Evolutionary conservation across 2,329 filamentous ascomycete genomes (phyloP), one percentile per base, ranked within the genome.

Genomic region (Penicillium sp.): DNA sequence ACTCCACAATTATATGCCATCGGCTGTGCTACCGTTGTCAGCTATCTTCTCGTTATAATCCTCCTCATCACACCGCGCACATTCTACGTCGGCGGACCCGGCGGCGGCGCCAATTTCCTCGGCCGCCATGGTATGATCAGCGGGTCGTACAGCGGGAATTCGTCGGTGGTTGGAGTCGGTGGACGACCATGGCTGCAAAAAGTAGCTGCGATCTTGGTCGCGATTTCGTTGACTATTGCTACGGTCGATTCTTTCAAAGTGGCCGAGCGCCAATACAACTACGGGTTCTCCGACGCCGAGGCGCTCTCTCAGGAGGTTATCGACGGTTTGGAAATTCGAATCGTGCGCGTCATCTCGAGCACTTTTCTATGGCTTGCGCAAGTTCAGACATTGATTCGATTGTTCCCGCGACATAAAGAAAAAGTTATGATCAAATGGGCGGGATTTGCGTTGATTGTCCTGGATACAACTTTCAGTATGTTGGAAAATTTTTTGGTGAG

Each of bases 361-460:
- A 92, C 94, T 1, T 97, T 97, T 71, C 80, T 99, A 29, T 97
- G 94, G 93, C 84, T 99, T 36, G 94, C 94, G 1, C 94, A 99
- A 74, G 93, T 96, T 1, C 94, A 99, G 76, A 99, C 94, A 0
- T 76, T 99, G 54, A 97, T 97, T 64, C 88, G 94, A 49, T 80
- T 99, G 1, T 99, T 99, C 64, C 94, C 94, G 7, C 90, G 94
- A 32, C 93, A 97, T 68, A 90, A 95, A 67, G 94, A 99, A 75
- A 97, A 97, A 76, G 87, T 97, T 48, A 90, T 97, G 62, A 99
- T 99, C 76, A 97, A 97, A 76, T 99, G 93, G 93, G 91, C 93
- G 14, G 94, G 93, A 1, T 97, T 97, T 69, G 91, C 89, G 3
- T 83, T 99, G 53, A 97, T 99, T 67, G 84, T 91, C 0, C 81